These are phyloP conservation scores for Ustilago nuda DNA, from an alignment of 1,284 basidiomycete species.

Conservation along the genomic window DNA sequence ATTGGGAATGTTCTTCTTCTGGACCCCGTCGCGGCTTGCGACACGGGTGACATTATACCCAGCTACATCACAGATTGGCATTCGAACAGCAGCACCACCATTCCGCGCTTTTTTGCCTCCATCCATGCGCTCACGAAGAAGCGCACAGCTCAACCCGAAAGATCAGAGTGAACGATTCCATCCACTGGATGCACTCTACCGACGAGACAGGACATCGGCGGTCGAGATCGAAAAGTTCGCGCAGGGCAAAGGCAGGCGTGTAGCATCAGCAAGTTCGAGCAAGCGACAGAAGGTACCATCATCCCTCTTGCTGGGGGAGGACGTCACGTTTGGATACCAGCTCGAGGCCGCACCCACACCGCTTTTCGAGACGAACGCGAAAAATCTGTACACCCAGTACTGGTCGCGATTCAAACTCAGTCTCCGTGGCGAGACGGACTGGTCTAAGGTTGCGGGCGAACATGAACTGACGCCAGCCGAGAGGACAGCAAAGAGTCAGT, in stretches of 20 bases:
- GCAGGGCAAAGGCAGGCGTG: slow-evolving; percentile 32
- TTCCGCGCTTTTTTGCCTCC: slow-evolving; percentile 32
- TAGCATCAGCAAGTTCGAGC: slow-evolving; percentile 22
- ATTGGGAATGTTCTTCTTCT: slow-evolving; percentile 49
- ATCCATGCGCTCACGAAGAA: slow-evolving; percentile 26
- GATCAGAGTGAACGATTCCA: slow-evolving; percentile 40
- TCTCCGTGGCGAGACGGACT: slow-evolving; percentile 46
- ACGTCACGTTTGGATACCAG: slow-evolving; percentile 42
- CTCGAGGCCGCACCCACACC: slow-evolving; percentile 49
- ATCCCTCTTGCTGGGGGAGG: slow-evolving; percentile 44
- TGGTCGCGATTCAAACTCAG: slow-evolving; percentile 51
- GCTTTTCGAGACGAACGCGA: slow-evolving; percentile 30
- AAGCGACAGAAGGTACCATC: slow-evolving; percentile 36
- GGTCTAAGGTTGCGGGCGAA: slow-evolving; percentile 26
- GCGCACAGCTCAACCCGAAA: slow-evolving; percentile 29
- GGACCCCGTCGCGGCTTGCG: slow-evolving; percentile 42
- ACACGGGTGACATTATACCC: slow-evolving; percentile 54
- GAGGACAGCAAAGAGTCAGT: slow-evolving; percentile 18
- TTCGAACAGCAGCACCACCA: slow-evolving; percentile 33
- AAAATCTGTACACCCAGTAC: slow-evolving; percentile 47
- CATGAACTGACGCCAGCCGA: slow-evolving; percentile 21
- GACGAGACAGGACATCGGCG: slow-evolving; percentile 42
- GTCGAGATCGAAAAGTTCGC: slow-evolving; percentile 38
- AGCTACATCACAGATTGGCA: slow-evolving; percentile 37
- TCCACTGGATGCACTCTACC: slow-evolving; percentile 28